Conservation (phyloP, 108 stramenopile genomes). For the Fistulifera solaris region DNA sequence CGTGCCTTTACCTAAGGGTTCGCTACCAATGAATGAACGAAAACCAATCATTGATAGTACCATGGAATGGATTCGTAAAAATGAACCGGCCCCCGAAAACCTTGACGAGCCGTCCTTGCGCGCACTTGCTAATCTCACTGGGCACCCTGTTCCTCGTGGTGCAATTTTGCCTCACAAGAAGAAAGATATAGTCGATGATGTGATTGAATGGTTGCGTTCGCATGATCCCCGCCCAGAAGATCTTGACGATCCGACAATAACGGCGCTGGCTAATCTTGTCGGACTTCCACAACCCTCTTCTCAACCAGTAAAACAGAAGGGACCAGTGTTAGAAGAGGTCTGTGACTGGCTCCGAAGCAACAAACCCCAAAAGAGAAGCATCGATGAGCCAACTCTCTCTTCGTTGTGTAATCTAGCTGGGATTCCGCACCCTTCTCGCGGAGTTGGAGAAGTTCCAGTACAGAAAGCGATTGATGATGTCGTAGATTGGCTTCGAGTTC, state of each 20-base stretch:
- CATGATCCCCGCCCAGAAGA: slow-evolving; percentile 7
- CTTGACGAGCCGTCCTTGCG: slow-evolving; percentile 5
- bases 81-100: slow-evolving; percentile 4
- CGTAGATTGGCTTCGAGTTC: slow-evolving; percentile 12
- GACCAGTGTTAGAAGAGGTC: slow-evolving; percentile 15
- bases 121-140: slow-evolving; percentile 8
- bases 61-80: slow-evolving; percentile 24
- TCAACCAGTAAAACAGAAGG: background rate
- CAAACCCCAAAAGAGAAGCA: background rate
- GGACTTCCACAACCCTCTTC: slow-evolving; percentile 1
- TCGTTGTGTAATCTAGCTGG: slow-evolving; percentile 4
- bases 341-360: slow-evolving; percentile 23
- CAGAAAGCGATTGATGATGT: slow-evolving; percentile 4
- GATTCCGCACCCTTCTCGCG: background rate
- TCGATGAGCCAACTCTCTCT: slow-evolving; percentile 1
- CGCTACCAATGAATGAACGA: slow-evolving; percentile 1
- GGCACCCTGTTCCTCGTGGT: slow-evolving; percentile 5
- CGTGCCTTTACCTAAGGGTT: slow-evolving; percentile 3
- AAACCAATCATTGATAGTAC: slow-evolving; percentile 12
- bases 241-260: slow-evolving; percentile 4
- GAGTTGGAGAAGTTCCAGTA: slow-evolving; percentile 1
- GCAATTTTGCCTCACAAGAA: slow-evolving; percentile 3
- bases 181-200: background rate
- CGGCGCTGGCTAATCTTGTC: slow-evolving; percentile 10
- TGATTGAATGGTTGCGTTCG: slow-evolving; percentile 7